Base-by-base conservation (phyloP, 2,329 filamentous ascomycete genomes). In the Septoria petroselini region DNA sequence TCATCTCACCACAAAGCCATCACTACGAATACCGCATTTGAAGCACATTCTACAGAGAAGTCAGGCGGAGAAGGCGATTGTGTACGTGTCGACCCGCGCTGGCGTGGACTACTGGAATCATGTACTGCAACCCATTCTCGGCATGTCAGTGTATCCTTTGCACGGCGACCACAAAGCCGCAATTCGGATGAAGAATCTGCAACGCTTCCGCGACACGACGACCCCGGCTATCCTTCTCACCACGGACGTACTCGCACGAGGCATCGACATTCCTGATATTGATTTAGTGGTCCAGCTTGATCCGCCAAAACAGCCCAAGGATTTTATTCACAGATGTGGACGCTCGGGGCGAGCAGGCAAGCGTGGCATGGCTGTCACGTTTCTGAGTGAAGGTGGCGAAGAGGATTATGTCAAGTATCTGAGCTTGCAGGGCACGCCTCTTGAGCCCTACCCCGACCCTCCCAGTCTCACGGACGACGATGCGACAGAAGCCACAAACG, bases 21-120 rank as follows among this genome's bases (percentile, higher is more conserved):
- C 83, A 14, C 84, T 91, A 55, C 96, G 95, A 68, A 74, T 95
- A 29, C 85, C 88, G 0, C 81, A 84, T 0, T 71, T 95, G 2
- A 77, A 82, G 41, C 80, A 83, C 23, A 76, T 97, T 0, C 75
- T 97, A 2, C 74, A 80, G 15, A 76, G 79, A 11, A 53, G 43
- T 2, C 52, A 62, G 18, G 91, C 91, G 0, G 84, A 91, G 57
- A 90, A 91, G 64, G 86, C 83, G 25, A 96, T 98, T 46, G 77
- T 96, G 45, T 98, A 96, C 66, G 77, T 97, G 17, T 94, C 91
- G 0, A 96, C 91, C 2, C 96, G 93, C 67, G 91, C 90, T 25
- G 87, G 88, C 0, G 93, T 98, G 53, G 91, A 97, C 68, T 97
- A 97, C 71, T 94, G 95, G 67, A 83, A 91, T 53, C 80, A 89